Evolutionary conservation across 164 flowering plant species (phyloP).

Genomic region (Nymphaea colorata): DNA sequence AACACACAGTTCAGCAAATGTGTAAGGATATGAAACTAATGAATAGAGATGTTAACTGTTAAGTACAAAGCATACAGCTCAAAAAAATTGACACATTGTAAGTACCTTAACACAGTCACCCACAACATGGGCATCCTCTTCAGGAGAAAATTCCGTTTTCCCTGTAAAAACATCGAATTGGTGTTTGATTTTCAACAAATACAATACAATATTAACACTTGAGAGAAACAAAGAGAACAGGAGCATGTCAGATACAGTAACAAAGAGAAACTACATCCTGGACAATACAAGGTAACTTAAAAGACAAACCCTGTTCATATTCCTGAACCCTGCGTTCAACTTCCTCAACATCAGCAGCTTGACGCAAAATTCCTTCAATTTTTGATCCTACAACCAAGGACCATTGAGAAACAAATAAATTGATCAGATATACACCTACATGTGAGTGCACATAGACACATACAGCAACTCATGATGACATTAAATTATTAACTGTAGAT

Average conservation of each 20-base stretch:
- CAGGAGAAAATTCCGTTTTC: constrained; percentile 69
- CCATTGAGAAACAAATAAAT: background rate
- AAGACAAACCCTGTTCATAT: constrained; percentile 79
- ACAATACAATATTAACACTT: background rate
- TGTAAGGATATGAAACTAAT: background rate
- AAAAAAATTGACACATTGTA: background rate
- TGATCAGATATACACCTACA: background rate
- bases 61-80: background rate
- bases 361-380: constrained; percentile 93
- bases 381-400: constrained; percentile 42
- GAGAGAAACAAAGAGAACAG: background rate
- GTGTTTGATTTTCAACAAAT: background rate
- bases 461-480: background rate
- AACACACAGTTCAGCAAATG: background rate
- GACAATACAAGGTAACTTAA: background rate
- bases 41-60: background rate
- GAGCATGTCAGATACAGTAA: background rate
- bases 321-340: constrained; percentile 91
- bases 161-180: constrained; percentile 23
- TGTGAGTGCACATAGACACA: background rate
- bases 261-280: background rate
- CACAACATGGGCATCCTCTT: constrained; percentile 97
- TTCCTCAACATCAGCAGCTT: constrained; percentile 97
- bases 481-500: background rate
- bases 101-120: constrained; percentile 98